Base-by-base conservation (phyloP, 352 stramenopile species). In the Globisporangium spiculum region DNA sequence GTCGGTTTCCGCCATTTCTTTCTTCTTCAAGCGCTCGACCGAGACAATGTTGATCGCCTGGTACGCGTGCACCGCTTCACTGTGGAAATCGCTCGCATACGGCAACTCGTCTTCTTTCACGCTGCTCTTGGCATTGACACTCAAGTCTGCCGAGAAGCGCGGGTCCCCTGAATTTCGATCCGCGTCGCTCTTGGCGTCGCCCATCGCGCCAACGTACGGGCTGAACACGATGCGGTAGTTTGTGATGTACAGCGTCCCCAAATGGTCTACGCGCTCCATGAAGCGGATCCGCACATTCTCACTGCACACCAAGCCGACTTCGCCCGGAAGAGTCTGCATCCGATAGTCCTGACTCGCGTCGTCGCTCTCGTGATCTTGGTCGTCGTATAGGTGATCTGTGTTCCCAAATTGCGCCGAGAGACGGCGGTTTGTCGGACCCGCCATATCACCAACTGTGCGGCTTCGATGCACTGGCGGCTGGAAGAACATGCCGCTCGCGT, bases 161-260 rank as follows among this genome's bases (percentile, higher is more conserved):
- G 55, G 9, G 14, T 53, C 22, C 2, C 34, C 46, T 5, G 41
- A 38, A 26, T 65, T 38, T 65, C 38, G 38, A 18, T 66, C 60
- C 14, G 52, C 4, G 30, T 70, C 65, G 18, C 20, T 44, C 26
- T 53, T 65, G 18, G 20, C 14, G 8, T 41, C 22, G 30, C 32
- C n/a, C 16, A 60, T 27, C 16, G 27, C 38, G 16, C 54, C 50
- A 3, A 76, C 56, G 44, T 73, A 69, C 10, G 86, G 84, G 34
- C 77, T 91, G 66, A 96, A 94, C 8, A 96, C 77, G 44, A 96
- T 75, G 53, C 88, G 80, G 69, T 89, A 96, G 67, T 90, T 93
- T 22, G 83, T 96, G 56, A 94, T 79, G 62, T 89, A 93, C 18
- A 96, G 67, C 36, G 71, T 93, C 0, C 88, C 86, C 0, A 73